Base-by-base conservation (phyloP, 2,329 filamentous ascomycete species). In the Sclerotinia trifoliorum region DNA sequence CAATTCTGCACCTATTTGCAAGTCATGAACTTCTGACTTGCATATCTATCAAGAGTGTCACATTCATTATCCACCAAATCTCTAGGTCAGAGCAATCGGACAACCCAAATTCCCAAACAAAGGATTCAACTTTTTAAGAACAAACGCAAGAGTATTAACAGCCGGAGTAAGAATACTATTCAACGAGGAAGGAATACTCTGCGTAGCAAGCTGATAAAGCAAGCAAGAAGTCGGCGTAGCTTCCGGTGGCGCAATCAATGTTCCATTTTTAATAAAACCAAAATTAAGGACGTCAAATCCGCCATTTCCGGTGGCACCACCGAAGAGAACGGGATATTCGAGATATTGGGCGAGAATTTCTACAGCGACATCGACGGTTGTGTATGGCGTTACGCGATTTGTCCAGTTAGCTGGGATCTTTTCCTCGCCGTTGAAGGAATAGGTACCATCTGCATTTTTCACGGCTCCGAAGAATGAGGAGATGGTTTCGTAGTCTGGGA, bases 211-310 rank as follows among this genome's bases (percentile, higher is more conserved):
- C 21, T 65, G 51, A 56, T 56, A 65, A 6, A 56, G 62, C 4
- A 65, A 11, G 19, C 62, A 65, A 42, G 35, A 42, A 29, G 51
- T 15, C 8, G 42, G 39, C 0, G 26, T 3, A 35, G 51, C 42
- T 5, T 26, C 49, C 29, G 49, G 62, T 15, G 51, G 15, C 6
- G 21, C 32, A 32, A 65, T 21, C 39, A 65, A 48, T 35, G 35
- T 65, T n/a, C 62, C 62, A 10, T 65, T 52, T 32, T 56, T 19
- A 7, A 65, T 65, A n/a, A 13, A 32, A 10, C 39, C 62, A 19
- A 65, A 65, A n/a, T 65, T 24, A 13, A 65, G 26, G 15, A 44
- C 5, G 21, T 65, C 51, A n/a, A 65, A 65, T 11, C 51, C 62
- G 2, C 62, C 39, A 32, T 55, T 65, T 35, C 51, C 62, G 24